Evolutionary conservation across 345 rosid species (phyloP).

Genomic region (Gossypium mustelinum): DNA sequence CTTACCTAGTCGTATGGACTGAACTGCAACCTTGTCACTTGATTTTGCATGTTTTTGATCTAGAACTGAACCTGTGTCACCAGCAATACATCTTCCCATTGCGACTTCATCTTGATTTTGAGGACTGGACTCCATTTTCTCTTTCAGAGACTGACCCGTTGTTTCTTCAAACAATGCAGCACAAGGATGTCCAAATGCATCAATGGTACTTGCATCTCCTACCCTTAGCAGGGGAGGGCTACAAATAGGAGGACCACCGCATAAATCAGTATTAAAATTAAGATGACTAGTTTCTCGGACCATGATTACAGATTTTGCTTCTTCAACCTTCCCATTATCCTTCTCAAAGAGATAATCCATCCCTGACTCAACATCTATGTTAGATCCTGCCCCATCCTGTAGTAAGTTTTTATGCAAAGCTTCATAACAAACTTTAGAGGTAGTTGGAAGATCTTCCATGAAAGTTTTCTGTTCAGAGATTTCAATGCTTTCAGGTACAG

Average conservation of each 20-base stretch:
- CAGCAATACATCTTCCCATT: slow-evolving; percentile 11
- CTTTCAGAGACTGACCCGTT: slow-evolving; percentile 12
- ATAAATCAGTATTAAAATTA: neutral
- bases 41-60: slow-evolving; percentile 23
- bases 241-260: slow-evolving; percentile 9
- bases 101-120: slow-evolving; percentile 14
- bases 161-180: slow-evolving; percentile 13
- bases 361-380: slow-evolving; percentile 8
- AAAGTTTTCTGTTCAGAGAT: slow-evolving; percentile 4
- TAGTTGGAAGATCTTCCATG: slow-evolving; percentile 7
- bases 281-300: slow-evolving; percentile 9
- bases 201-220: neutral
- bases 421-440: slow-evolving; percentile 6
- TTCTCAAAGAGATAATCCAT: slow-evolving; percentile 6
- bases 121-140: slow-evolving; percentile 12
- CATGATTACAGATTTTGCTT: slow-evolving; percentile 9
- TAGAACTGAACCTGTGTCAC: slow-evolving; percentile 15
- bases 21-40: slow-evolving; percentile 23
- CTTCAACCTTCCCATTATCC: slow-evolving; percentile 11
- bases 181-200: slow-evolving; percentile 5
- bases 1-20: slow-evolving; percentile 20
- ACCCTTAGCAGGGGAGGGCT: neutral
- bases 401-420: neutral
- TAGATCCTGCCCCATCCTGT: slow-evolving; percentile 9
- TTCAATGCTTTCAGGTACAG: slow-evolving; percentile 17